Conservation (phyloP, 371 early-diverging fungal species). For the Rhizopus delemar region DNA sequence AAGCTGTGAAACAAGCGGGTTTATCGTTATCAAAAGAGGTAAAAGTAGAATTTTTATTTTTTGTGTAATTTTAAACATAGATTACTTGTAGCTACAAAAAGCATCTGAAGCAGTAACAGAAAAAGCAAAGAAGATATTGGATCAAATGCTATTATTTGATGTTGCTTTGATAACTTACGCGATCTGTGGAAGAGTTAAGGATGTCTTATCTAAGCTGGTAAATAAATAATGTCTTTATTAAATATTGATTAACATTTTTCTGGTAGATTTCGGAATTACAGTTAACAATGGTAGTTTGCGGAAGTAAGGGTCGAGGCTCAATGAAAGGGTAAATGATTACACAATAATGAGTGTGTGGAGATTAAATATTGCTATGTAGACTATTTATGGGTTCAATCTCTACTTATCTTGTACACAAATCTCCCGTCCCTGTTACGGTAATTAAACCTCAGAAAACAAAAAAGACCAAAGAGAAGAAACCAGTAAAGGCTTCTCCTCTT, state of each 20-base stretch:
- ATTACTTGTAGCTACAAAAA: constrained; percentile 22
- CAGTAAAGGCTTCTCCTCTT: constrained; percentile 27
- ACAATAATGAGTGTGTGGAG: constrained; percentile 1
- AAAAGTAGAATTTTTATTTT: not conserved
- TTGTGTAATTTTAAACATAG: not conserved
- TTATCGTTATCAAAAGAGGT: constrained; percentile 31
- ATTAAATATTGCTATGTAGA: constrained; percentile 10
- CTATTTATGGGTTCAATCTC: constrained; percentile 59
- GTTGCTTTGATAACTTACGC: constrained; percentile 49
- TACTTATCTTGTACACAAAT: constrained; percentile 60
- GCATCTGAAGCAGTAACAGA: constrained; percentile 35
- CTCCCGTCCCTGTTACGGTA: constrained; percentile 61
- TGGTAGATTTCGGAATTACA: constrained; percentile 50
- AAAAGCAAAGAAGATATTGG: constrained; percentile 31
- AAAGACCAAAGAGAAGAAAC: constrained; percentile 20
- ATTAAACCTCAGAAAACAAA: constrained; percentile 54
- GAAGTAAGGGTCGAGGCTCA: constrained; percentile 58
- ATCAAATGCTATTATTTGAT: constrained; percentile 49
- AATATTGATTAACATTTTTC: not conserved
- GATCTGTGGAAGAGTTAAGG: constrained; percentile 54
- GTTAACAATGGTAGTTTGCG: constrained; percentile 60
- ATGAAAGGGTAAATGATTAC: constrained; percentile 54
- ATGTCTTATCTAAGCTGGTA: constrained; percentile 45
- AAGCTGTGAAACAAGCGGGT: constrained; percentile 31
- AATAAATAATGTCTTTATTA: not conserved